Evolutionary conservation across 2,329 filamentous ascomycete genomes (phyloP).

Genomic region (Claviceps arundinis): DNA sequence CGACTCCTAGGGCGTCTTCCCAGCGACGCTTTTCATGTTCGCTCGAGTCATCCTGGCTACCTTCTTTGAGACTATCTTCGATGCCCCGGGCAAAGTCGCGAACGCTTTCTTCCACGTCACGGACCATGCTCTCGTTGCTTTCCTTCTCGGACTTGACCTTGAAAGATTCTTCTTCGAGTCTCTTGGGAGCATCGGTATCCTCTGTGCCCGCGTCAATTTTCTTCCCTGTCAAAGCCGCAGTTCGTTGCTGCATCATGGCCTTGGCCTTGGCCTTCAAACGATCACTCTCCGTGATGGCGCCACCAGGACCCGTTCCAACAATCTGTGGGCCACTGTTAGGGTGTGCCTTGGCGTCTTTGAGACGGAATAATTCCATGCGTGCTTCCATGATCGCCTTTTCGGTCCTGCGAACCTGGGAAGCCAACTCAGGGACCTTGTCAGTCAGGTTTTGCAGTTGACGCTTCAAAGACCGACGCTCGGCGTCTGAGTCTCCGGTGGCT

Average conservation of each 20-base stretch:
- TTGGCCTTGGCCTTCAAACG: conserved; percentile 88
- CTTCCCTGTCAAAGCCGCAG: conserved; percentile 80
- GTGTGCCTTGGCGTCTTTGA: conserved; percentile 86
- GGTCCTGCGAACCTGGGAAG: conserved; percentile 79
- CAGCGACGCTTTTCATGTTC: conserved; percentile 88
- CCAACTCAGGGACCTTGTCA: conserved; percentile 81
- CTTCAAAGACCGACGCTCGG: conserved; percentile 73
- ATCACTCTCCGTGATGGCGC: conserved; percentile 82
- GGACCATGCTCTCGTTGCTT: conserved; percentile 91
- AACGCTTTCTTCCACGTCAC: conserved; percentile 92
- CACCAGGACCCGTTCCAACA: conserved; percentile 85
- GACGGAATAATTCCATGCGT: conserved; percentile 79
- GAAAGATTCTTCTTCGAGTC: conserved; percentile 78
- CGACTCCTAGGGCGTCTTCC: conserved; percentile 92
- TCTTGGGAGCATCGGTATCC: conserved; percentile 65
- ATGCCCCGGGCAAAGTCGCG: conserved; percentile 74
- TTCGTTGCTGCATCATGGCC: conserved; percentile 97
- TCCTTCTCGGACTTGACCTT: conserved; percentile 75
- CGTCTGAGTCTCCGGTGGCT: conserved; percentile 65
- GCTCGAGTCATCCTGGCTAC: conserved; percentile 56
- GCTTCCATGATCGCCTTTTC: conserved; percentile 90
- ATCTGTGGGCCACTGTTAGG: conserved; percentile 69
- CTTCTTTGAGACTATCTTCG: conserved; percentile 78
- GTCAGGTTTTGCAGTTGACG: conserved; percentile 80
- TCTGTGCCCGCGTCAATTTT: conserved; percentile 58